Base-by-base conservation (phyloP, 2,329 filamentous ascomycete species). In the Arthrobotrys entomopaga region DNA sequence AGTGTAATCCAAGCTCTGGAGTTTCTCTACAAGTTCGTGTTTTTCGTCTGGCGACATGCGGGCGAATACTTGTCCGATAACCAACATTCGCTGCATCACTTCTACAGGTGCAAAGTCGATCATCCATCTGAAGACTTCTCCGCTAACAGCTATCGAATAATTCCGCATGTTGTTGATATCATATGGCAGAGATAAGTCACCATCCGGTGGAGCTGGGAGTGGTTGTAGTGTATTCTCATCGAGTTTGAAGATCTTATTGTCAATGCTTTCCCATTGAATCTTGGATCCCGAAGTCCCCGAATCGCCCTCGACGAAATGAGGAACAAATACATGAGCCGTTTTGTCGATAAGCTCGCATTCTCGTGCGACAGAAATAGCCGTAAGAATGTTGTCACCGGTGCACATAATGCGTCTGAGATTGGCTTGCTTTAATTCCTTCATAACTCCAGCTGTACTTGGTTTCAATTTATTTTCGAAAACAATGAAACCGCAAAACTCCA, bases 11-110 rank as follows among this genome's bases (percentile, higher is more conserved):
- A 99, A 92, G 78, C 91, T 94, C 81, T 99, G 96, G 2, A 99
- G 86, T 81, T 97, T 99, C 81, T 98, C 95, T 1, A 99, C 93
- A 1, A 99, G 85, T 81, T 99, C 96, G 80, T 97, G 93, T 81
- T 99, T 99, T 82, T 99, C 95, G 80, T 99, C 96, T 0, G 95
- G 96, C 1, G 94, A 98, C 95, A 99, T 99, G 78, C 95, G 90
- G 2, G 95, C 96, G 81, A 96, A 99, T 0, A 99, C 92, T 81
- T 95, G 94, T 24, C 94, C 93, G 63, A 87, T 87, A 40, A 97
- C 90, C 64, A 99, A 91, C 89, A 98, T 94, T 85, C 95, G 85
- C 73, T 90, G 89, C 38, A 98, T 84, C 0, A 96, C 86, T 64
- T 91, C 88, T n/a, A 91, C 87, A 0, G 90, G 88, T 0, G 91